Percentiles rank a stretch among this genome's conserved stretches.
Evolutionary conservation across 139 green algal genomes (phyloP).

Genomic region (Chlamydomonas sphaeroides): DNA sequence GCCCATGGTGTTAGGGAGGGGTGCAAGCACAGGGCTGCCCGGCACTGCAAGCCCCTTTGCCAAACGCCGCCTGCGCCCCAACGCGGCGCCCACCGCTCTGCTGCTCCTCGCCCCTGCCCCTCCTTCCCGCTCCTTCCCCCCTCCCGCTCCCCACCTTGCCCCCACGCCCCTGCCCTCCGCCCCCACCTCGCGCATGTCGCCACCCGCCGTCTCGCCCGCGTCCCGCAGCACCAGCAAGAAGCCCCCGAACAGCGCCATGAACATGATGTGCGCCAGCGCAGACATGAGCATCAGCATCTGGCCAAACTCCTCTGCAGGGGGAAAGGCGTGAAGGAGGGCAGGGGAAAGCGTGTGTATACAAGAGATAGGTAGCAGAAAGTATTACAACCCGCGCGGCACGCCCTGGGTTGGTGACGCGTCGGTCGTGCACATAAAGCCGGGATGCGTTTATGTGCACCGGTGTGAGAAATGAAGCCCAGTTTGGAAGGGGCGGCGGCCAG

Average conservation of each 20-base stretch:
- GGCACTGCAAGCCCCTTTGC: no score
- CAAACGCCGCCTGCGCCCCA: no score
- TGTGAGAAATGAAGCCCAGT: no score
- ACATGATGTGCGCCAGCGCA: constrained; percentile 31
- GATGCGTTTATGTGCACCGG: no score
- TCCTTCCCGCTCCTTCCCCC: background rate
- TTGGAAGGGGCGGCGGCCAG: no score
- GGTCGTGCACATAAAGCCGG: background rate
- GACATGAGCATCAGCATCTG: constrained; percentile 43
- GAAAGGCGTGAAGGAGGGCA: background rate
- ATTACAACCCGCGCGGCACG: no score
- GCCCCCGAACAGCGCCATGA: constrained; percentile 35
- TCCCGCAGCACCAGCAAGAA: constrained; percentile 37
- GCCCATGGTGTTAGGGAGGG: no score
- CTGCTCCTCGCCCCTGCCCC: background rate
- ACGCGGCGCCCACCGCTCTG: no score
- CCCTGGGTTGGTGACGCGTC: no score
- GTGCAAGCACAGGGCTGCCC: no score
- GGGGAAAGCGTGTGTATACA: no score
- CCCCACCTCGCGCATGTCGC: constrained; percentile 8
- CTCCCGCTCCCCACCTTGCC: background rate
- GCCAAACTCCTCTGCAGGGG: constrained; percentile 33
- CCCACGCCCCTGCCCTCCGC: background rate
- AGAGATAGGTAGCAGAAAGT: background rate
- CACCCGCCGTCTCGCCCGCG: background rate